A percentile compares a stretch with the other conserved stretches of the same genome.
These are phyloP conservation scores for Suillus occidentalis DNA, from an alignment of 768 basidiomycete species.

Conservation along the genomic window DNA sequence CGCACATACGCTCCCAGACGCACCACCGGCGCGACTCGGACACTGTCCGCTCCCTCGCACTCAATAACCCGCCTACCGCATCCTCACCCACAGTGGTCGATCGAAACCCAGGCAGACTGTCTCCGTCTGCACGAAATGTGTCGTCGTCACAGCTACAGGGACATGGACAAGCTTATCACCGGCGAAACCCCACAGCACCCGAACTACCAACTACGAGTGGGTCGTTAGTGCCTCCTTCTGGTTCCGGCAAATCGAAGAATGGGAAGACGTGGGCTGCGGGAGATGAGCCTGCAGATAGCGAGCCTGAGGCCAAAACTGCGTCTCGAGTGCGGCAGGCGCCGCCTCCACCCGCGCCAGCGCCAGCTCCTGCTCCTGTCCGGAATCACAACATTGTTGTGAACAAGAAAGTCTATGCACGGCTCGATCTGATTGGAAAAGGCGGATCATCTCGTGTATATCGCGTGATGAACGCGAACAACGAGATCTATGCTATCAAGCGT, in stretches of 20 bases:
- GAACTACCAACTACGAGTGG: slow-evolving; percentile 52
- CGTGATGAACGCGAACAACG: slow-evolving; percentile 73
- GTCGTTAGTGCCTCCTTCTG: slow-evolving; percentile 17
- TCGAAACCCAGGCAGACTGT: slow-evolving; percentile 28
- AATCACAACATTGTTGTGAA: slow-evolving; percentile 51
- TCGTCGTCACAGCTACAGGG: slow-evolving; percentile 19
- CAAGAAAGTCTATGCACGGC: slow-evolving; percentile 77
- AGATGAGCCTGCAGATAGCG: slow-evolving; percentile 41
- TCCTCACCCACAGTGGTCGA: slow-evolving; percentile 61
- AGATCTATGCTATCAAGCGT: slow-evolving; percentile 89
- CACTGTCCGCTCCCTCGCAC: slow-evolving; percentile 56
- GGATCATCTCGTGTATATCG: slow-evolving; percentile 96
- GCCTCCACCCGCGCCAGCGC: slow-evolving; percentile 31
- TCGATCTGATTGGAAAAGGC: slow-evolving; percentile 90
- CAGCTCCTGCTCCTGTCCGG: slow-evolving; percentile 31
- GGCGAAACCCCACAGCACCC: slow-evolving; percentile 70
- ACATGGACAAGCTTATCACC: slow-evolving; percentile 45
- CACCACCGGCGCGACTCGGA: slow-evolving; percentile 78
- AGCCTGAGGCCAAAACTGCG: slow-evolving; percentile 29
- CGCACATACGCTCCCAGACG: slow-evolving; percentile 35
- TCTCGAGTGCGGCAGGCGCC: slow-evolving; percentile 32
- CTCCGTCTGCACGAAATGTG: slow-evolving; percentile 28
- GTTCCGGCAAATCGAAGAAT: slow-evolving; percentile 22
- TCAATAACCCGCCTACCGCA: slow-evolving; percentile 33
- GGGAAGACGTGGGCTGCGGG: slow-evolving; percentile 48